A percentile compares a stretch with the other conserved stretches of the same genome.
phyloP scores from a whole-genome alignment of 805 yeast genomes.

The Metschnikowia bowlesiae region DNA sequence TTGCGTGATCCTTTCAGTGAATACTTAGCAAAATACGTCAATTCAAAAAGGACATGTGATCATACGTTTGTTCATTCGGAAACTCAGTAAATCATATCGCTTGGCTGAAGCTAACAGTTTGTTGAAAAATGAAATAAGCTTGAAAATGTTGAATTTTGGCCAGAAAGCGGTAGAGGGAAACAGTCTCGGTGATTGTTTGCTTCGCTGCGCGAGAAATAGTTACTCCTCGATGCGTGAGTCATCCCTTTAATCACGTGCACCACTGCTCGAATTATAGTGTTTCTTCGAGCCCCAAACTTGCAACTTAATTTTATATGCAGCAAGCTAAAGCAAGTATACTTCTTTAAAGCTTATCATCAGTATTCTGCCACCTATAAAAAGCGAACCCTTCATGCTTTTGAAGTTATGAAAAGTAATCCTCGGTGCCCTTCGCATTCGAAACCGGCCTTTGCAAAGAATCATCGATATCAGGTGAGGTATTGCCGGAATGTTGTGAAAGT shows the following conservation, averaged over 20 bases:
- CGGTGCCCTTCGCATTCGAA: not conserved
- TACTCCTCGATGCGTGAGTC: not conserved
- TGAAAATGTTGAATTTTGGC: conserved; percentile 4
- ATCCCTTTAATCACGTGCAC: not conserved
- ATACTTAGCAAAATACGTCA: conserved; percentile 2
- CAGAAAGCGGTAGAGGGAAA: not conserved
- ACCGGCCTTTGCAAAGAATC: not conserved
- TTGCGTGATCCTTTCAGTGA: conserved; percentile 7
- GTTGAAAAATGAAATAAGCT: conserved; percentile 1
- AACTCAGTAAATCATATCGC: conserved; percentile 1
- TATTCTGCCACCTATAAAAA: no score
- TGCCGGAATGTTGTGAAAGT: no score
- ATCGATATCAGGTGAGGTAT: no score
- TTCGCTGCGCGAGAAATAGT: not conserved
- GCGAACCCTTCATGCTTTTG: not conserved
- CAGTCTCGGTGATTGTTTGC: not conserved
- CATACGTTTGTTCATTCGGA: not conserved
- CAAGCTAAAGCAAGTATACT: no score
- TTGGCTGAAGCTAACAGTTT: not conserved
- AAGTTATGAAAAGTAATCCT: not conserved
- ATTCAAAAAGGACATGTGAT: not conserved
- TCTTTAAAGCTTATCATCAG: no score
- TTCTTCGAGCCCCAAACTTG: not conserved
- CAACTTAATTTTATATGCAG: no score
- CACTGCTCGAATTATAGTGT: not conserved